A percentile compares a stretch with the other conserved stretches of the same genome.
These are phyloP conservation scores for Aristolochia californica DNA, from an alignment of 164 flowering plant genomes.

Conservation along the genomic window DNA sequence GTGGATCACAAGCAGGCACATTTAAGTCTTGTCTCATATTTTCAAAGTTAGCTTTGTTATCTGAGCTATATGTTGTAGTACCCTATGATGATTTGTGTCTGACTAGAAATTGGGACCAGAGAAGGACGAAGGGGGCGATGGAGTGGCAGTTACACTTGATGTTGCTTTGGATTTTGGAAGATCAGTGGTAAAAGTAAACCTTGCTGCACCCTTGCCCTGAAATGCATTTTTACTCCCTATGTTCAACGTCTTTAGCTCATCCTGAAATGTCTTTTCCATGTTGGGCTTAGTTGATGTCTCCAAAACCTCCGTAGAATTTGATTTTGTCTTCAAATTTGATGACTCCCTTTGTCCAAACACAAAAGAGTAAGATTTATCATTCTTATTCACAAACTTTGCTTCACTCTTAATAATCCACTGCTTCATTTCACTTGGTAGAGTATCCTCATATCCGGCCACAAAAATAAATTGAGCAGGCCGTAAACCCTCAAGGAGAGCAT, in stretches of 20 bases:
- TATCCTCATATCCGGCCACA: too few relatives aligned
- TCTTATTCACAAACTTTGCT: too few relatives aligned
- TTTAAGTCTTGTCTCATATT: constrained; percentile 17
- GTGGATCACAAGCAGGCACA: constrained; percentile 23
- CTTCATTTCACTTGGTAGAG: constrained; percentile 25
- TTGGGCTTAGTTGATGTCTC: neutral
- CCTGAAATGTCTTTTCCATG: constrained; percentile 4
- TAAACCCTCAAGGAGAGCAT: too few relatives aligned
- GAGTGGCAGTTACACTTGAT: constrained; percentile 4
- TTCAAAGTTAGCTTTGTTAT: constrained; percentile 20
- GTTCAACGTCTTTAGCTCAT: constrained; percentile 32
- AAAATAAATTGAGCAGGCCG: too few relatives aligned
- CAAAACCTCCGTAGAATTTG: neutral
- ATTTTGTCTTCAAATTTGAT: too few relatives aligned
- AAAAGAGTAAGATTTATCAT: too few relatives aligned
- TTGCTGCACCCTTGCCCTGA: neutral
- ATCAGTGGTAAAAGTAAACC: neutral
- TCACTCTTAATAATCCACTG: constrained; percentile 19
- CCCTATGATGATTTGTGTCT: constrained; percentile 12
- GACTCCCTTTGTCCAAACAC: too few relatives aligned
- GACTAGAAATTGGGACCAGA: constrained; percentile 14
- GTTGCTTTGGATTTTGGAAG: constrained; percentile 9
- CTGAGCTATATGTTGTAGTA: constrained; percentile 15
- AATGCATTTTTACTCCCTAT: too few relatives aligned
- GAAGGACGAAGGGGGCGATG: constrained; percentile 15